Percentiles rank a stretch among this genome's conserved stretches.
Conservation (phyloP, 2,329 filamentous ascomycete species). For the Dryadomyces sulphureus region DNA sequence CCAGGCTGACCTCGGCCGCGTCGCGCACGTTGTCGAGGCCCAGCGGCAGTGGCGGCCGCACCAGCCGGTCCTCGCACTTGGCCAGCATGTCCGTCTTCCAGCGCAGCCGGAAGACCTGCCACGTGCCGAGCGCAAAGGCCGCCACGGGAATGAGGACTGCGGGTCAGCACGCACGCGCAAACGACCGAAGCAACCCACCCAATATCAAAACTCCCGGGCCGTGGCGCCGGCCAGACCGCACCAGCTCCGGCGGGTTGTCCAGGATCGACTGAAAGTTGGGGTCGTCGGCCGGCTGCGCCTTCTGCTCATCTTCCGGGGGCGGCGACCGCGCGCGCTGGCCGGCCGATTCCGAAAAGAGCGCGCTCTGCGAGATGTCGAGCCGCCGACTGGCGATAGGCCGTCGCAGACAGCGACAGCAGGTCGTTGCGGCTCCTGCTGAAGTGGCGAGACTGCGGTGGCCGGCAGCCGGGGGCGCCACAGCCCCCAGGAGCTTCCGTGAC, state of each 20-base stretch:
- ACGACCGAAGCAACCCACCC: constrained; percentile 24
- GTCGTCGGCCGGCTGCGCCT: constrained; percentile 48
- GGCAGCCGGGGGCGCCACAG: not conserved
- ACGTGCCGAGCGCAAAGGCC: constrained; percentile 78
- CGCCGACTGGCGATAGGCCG: not conserved
- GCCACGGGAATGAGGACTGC: constrained; percentile 75
- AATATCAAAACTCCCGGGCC: constrained; percentile 69
- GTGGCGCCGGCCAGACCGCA: constrained; percentile 59
- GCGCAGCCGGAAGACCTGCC: constrained; percentile 84
- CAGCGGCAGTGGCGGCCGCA: constrained; percentile 71
- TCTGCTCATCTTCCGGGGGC: not conserved
- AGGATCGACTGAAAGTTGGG: constrained; percentile 73
- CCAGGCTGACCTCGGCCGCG: constrained; percentile 1
- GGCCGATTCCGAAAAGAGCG: constrained; percentile 3
- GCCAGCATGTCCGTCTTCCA: constrained; percentile 93
- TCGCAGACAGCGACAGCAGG: not conserved
- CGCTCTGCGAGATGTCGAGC: not conserved
- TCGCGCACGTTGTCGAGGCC: constrained; percentile 58
- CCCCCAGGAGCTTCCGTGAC: not conserved
- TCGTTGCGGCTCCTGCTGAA: not conserved
- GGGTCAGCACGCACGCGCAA: not conserved
- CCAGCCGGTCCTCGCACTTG: constrained; percentile 79
- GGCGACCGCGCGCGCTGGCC: not conserved
- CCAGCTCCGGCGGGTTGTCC: constrained; percentile 69
- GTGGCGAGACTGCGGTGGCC: not conserved